phyloP scores from a whole-genome alignment of 768 basidiomycete species.

The Agrocybe pediades region DNA sequence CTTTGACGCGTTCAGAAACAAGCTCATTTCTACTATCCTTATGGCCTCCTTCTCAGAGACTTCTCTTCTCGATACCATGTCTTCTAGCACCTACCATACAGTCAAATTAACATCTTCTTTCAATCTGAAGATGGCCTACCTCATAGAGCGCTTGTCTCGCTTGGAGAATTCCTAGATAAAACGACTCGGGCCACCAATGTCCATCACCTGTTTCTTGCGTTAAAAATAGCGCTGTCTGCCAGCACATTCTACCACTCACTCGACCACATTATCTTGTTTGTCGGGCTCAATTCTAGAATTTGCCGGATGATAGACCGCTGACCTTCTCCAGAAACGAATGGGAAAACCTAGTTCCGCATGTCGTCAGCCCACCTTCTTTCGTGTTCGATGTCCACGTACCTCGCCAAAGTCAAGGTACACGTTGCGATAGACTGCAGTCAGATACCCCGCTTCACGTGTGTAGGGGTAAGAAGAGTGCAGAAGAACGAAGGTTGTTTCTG shows the following conservation, averaged over 20 bases:
- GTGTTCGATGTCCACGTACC: constrained; percentile 26
- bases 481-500: constrained; percentile 62
- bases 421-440: constrained; percentile 70
- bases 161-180: constrained; percentile 67
- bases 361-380: background rate
- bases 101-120: background rate
- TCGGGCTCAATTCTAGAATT: constrained; percentile 71
- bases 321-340: constrained; percentile 61
- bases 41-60: constrained; percentile 58
- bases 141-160: constrained; percentile 62
- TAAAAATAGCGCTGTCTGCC: background rate
- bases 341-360: constrained; percentile 52
- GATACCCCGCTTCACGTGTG: constrained; percentile 77
- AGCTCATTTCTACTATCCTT: constrained; percentile 49
- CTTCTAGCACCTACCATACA: constrained; percentile 55
- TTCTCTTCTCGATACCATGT: constrained; percentile 47
- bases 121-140: constrained; percentile 32
- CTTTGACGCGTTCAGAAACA: constrained; percentile 70
- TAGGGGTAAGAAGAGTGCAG: constrained; percentile 81
- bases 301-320: constrained; percentile 62
- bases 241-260: constrained; percentile 43
- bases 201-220: constrained; percentile 47
- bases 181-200: constrained; percentile 79
- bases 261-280: constrained; percentile 82
- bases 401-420: constrained; percentile 83